These are phyloP conservation scores for Erigeron canadensis DNA, from an alignment of 129 eudicot species.

Conservation along the genomic window DNA sequence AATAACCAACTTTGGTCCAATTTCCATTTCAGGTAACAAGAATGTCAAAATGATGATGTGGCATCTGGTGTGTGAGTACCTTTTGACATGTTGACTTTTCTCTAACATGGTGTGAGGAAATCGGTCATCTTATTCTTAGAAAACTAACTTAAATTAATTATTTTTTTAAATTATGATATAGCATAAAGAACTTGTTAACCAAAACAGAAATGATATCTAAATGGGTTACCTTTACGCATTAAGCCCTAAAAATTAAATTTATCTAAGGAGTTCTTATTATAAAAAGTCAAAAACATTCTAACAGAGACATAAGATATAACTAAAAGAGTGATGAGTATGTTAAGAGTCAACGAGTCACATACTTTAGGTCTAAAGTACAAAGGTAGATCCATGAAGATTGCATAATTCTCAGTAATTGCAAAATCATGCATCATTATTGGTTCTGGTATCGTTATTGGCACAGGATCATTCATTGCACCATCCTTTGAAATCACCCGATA, in stretches of 20 bases:
- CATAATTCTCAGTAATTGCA: conserved; percentile 94
- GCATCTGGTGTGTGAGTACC: neutral
- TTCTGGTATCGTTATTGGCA: conserved; percentile 78
- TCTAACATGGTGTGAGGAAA: neutral
- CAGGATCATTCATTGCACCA: conserved; percentile 90
- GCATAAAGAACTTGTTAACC: neutral
- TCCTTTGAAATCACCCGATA: conserved; percentile 91
- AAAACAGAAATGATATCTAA: neutral
- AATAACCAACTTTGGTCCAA: neutral
- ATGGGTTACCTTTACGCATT: neutral
- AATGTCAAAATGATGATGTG: too few relatives aligned
- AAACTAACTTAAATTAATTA: neutral
- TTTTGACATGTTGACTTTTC: conserved; percentile 1
- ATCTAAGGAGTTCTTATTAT: neutral
- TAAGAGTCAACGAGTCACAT: conserved; percentile 7
- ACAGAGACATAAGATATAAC: neutral
- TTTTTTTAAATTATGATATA: neutral
- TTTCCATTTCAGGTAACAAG: neutral
- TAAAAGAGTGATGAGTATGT: conserved; percentile 1
- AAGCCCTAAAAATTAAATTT: neutral
- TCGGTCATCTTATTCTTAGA: neutral
- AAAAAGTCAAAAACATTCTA: neutral
- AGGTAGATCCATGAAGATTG: conserved; percentile 93
- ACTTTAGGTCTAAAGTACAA: conserved; percentile 86
- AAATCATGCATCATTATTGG: conserved; percentile 95